These are phyloP conservation scores for Clavariopsis aquatica DNA, from an alignment of 495 filamentous ascomycete genomes.

Conservation along the genomic window DNA sequence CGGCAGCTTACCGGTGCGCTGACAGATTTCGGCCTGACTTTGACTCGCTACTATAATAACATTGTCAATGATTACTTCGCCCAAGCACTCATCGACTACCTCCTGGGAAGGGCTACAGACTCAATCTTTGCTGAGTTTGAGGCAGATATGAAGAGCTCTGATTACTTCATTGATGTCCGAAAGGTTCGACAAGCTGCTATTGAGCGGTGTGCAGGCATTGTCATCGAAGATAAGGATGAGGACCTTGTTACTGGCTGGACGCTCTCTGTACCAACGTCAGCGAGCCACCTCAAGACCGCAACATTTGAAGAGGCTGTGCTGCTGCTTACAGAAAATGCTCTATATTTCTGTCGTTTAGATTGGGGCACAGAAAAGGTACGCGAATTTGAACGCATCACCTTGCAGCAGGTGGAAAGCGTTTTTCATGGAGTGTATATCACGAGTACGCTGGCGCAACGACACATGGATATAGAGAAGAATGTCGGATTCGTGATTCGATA, in stretches of 20 bases:
- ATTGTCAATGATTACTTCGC: conserved; percentile 96
- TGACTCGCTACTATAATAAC: conserved; percentile 72
- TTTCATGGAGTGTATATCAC: conserved; percentile 86
- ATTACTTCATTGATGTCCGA: conserved; percentile 81
- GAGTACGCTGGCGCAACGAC: conserved; percentile 70
- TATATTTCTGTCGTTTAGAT: conserved; percentile 88
- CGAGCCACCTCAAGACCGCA: conserved; percentile 62
- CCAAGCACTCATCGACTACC: conserved; percentile 89
- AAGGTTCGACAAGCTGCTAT: conserved; percentile 86
- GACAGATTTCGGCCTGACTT: conserved; percentile 86
- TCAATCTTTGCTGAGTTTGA: conserved; percentile 90
- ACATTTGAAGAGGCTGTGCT: conserved; percentile 85
- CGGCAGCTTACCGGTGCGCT: conserved; percentile 88
- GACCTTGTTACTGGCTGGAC: conserved; percentile 86
- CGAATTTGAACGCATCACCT: conserved; percentile 82
- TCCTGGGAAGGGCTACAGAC: conserved; percentile 83
- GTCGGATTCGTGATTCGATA: conserved; percentile 82
- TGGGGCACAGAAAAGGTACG: conserved; percentile 90
- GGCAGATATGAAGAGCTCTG: conserved; percentile 78
- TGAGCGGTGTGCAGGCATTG: conserved; percentile 78
- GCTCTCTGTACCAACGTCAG: conserved; percentile 66
- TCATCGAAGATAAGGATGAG: conserved; percentile 78
- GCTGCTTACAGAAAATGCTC: conserved; percentile 76
- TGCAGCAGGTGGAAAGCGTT: conserved; percentile 69
- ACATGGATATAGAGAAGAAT: conserved; percentile 74